A percentile compares a stretch with the other conserved stretches of the same genome.
phyloP scores from a whole-genome alignment of 345 rosid species.

The Eucalyptus cladocalyx region DNA sequence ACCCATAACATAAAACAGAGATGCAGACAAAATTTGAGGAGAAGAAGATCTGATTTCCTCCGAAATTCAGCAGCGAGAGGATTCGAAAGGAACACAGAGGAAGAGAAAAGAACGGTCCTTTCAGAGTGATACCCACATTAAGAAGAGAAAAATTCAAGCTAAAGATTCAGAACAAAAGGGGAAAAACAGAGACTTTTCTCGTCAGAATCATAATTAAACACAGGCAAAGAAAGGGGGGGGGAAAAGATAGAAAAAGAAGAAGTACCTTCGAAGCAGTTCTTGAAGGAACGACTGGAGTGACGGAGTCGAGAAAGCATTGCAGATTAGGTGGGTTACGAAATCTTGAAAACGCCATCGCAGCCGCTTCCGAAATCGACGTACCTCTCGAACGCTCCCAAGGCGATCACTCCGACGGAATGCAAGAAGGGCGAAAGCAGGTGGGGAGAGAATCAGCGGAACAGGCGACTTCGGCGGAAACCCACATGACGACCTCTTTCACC shows the following conservation, averaged over 20 bases:
- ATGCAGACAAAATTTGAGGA: not conserved
- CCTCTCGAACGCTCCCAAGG: not conserved
- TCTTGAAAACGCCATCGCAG: conserved; percentile 1
- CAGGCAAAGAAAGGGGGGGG: not conserved
- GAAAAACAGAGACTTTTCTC: not conserved
- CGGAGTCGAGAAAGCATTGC: conserved; percentile 27
- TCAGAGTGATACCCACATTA: not conserved
- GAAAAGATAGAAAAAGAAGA: not conserved
- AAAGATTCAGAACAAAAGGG: not conserved
- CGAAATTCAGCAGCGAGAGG: not conserved
- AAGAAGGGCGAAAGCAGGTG: not conserved
- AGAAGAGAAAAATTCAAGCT: not conserved
- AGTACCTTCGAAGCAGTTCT: conserved; percentile 31
- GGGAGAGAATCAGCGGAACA: not conserved
- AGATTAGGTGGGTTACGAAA: conserved; percentile 10
- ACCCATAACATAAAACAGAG: not conserved
- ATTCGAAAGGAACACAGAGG: not conserved
- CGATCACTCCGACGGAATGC: not conserved
- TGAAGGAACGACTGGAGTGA: conserved; percentile 41
- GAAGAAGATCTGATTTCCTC: not conserved
- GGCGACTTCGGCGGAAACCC: not conserved
- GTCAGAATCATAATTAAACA: not conserved
- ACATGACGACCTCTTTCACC: not conserved
- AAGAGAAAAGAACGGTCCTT: not conserved
- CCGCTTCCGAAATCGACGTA: not conserved